Percentiles rank a stretch among this genome's conserved stretches.
Evolutionary conservation across 2,329 filamentous ascomycete genomes (phyloP).

Genomic region (Stemphylium lycopersici): DNA sequence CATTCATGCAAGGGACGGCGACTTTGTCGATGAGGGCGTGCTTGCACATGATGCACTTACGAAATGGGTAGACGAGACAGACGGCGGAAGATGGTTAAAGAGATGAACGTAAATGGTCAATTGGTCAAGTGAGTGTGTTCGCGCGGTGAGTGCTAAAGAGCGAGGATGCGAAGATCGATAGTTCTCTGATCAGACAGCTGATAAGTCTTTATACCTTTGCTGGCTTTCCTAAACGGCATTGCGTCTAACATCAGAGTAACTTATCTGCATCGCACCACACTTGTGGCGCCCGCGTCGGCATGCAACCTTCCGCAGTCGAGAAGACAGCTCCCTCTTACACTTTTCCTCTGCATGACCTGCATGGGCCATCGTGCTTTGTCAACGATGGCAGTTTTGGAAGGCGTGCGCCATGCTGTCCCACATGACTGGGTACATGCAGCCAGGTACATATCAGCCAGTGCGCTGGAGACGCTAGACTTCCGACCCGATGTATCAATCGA

Average conservation of each 20-base stretch:
- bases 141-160: not conserved
- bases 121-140: not conserved
- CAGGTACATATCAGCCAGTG: slow-evolving; percentile 14
- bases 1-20: slow-evolving; percentile 36
- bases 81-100: not conserved
- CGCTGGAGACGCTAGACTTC: slow-evolving; percentile 2
- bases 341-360: slow-evolving; percentile 9
- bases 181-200: not conserved
- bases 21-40: slow-evolving; percentile 32
- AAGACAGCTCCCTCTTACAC: slow-evolving; percentile 15
- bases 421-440: slow-evolving; percentile 7
- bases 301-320: slow-evolving; percentile 20
- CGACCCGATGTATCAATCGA: slow-evolving; percentile 1
- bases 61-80: not conserved
- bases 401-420: slow-evolving; percentile 12
- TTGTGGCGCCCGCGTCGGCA: slow-evolving; percentile 24
- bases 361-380: slow-evolving; percentile 10
- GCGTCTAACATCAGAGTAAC: slow-evolving; percentile 3
- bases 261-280: slow-evolving; percentile 15
- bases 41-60: slow-evolving; percentile 33
- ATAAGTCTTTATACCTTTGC: slow-evolving; percentile 19
- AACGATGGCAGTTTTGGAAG: not conserved
- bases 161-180: slow-evolving; percentile 1
- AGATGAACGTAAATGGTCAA: not conserved
- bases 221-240: slow-evolving; percentile 1